Base-by-base conservation (phyloP, 1,284 basidiomycete genomes). In the Mycosarcoma mackinlayi region DNA sequence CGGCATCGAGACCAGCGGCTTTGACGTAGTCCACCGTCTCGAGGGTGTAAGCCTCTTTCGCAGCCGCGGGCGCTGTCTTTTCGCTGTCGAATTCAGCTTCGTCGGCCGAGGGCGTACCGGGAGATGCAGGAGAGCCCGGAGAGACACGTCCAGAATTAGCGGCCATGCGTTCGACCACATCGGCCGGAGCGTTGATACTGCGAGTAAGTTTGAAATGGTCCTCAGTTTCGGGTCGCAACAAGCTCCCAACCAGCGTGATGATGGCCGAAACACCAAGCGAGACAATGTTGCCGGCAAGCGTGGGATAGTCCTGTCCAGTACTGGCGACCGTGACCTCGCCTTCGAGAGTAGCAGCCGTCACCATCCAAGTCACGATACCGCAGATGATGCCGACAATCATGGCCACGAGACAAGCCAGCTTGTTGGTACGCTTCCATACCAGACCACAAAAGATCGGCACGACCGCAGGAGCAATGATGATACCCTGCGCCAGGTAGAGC, bases 221-320 rank as follows among this genome's bases (percentile, higher is more conserved):
- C 51, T 80, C 77, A 34, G 68, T 78, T 37, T 80, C 70, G 3
- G 79, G 79, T 19, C 39, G 46, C n/a, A 76, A 6, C n/a, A 69
- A 14, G 21, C 64, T 77, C 19, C 66, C 85, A 0, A 84, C 85
- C 25, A 89, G 84, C 0, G 91, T 87, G 72, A 96, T 85, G 59
- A 96, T 89, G 1, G 87, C 91, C 7, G 92, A 91, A 21, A 92
- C 86, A 19, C 89, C 89, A 72, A 97, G 92, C 0, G 92, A 89
- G 1, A 91, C 90, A 13, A 95, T 84, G 83, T 95, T 94, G 6
- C 93, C 93, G 0, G 92, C 89, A 16, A 95, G 59, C 1, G 82
- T 77, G 1, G 83, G 83, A 55, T 89, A 89, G 83, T 93, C 90
- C 19, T 90, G 89, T 79, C 85, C 85, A 23, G 85, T 85, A 1